Conservation (phyloP, 805 yeast species). For the Brettanomyces nanus region DNA sequence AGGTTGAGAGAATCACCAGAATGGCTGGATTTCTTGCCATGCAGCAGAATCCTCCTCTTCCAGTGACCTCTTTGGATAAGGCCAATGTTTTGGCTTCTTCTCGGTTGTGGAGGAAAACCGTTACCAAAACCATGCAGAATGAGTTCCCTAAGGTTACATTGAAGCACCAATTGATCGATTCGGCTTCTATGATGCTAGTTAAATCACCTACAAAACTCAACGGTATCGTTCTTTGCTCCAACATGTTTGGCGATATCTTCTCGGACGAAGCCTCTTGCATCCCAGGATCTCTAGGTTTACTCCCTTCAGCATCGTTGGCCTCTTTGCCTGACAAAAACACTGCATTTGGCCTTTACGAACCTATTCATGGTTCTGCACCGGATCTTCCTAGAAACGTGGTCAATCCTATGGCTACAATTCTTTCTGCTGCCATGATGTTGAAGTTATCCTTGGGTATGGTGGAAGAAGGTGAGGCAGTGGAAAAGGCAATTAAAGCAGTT, state of each 20-base stretch:
- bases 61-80: slow-evolving; percentile 93
- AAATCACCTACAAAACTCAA: slow-evolving; percentile 86
- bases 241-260: slow-evolving; percentile 98
- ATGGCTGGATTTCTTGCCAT: slow-evolving; percentile 97
- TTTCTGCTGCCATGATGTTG: slow-evolving; percentile 97
- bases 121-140: slow-evolving; percentile 68
- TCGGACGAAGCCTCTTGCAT: slow-evolving; percentile 97
- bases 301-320: slow-evolving; percentile 94
- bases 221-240: slow-evolving; percentile 86
- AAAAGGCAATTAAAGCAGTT: slow-evolving; percentile 77
- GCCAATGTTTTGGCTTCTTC: slow-evolving; percentile 96
- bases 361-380: slow-evolving; percentile 98
- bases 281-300: slow-evolving; percentile 93
- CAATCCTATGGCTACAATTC: slow-evolving; percentile 90
- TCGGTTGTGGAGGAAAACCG: slow-evolving; percentile 93
- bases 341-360: slow-evolving; percentile 96
- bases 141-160: slow-evolving; percentile 87
- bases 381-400: slow-evolving; percentile 83
- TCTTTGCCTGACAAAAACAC: slow-evolving; percentile 92
- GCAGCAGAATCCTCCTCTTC: slow-evolving; percentile 89
- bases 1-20: slow-evolving; percentile 91
- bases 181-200: slow-evolving; percentile 97
- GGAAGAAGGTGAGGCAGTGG: slow-evolving; percentile 82
- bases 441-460: slow-evolving; percentile 76
- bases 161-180: slow-evolving; percentile 94